These are phyloP conservation scores for Calonectria ilicicola DNA, from an alignment of 2,329 filamentous ascomycete genomes.

Conservation along the genomic window DNA sequence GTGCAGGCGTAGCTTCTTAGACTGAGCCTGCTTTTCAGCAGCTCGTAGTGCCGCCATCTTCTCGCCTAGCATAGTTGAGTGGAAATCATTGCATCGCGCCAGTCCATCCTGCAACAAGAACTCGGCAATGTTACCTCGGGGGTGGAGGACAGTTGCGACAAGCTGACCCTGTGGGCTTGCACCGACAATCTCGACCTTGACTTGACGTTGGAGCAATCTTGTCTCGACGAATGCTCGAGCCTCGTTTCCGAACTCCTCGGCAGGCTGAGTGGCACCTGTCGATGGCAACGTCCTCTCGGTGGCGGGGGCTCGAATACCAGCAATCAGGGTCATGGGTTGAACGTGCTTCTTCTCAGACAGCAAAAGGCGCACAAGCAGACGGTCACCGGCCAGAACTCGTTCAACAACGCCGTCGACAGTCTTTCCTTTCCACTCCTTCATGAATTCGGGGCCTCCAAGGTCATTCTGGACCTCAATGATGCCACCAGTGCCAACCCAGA, in stretches of 20 bases:
- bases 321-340: conserved; percentile 89
- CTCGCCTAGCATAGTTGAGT: conserved; percentile 89
- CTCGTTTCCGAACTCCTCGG: conserved; percentile 91
- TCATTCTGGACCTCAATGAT: conserved; percentile 86
- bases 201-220: conserved; percentile 85
- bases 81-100: conserved; percentile 93
- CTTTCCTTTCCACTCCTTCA: conserved; percentile 87
- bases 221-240: conserved; percentile 89
- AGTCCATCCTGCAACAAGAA: conserved; percentile 91
- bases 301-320: conserved; percentile 89
- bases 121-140: conserved; percentile 90
- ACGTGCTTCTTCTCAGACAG: conserved; percentile 86
- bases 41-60: conserved; percentile 89
- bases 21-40: conserved; percentile 88
- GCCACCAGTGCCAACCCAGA: conserved; percentile 78
- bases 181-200: conserved; percentile 86
- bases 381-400: conserved; percentile 90
- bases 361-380: conserved; percentile 85
- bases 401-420: conserved; percentile 89
- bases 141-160: conserved; percentile 89
- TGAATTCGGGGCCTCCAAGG: conserved; percentile 81
- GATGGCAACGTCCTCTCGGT: conserved; percentile 85
- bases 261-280: conserved; percentile 83
- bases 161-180: conserved; percentile 91
- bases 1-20: conserved; percentile 82